phyloP scores from a whole-genome alignment of 2,329 filamentous ascomycete genomes.

The Leptographium procerum region DNA sequence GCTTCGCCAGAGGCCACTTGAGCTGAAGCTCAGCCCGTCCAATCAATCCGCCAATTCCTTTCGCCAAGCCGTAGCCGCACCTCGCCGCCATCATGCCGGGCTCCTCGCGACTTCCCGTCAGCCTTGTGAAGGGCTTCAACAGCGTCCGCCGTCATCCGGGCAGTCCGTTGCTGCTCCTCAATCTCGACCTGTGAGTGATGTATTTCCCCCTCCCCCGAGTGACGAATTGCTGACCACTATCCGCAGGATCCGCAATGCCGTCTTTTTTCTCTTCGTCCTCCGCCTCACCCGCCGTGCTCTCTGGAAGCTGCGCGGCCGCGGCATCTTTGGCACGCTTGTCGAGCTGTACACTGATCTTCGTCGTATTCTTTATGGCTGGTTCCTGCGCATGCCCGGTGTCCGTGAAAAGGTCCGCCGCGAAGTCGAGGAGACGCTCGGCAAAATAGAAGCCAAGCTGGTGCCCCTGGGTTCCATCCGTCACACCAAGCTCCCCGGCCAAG shows the following conservation, averaged over 20 bases:
- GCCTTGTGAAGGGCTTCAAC: conserved; percentile 55
- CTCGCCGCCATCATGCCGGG: conserved; percentile 41
- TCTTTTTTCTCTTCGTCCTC: conserved; percentile 81
- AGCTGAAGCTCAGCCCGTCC: background rate
- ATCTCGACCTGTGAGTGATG: conserved; percentile 55
- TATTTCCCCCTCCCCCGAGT: too few species aligned
- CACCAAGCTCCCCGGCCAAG: conserved; percentile 67
- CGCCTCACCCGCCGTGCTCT: conserved; percentile 71
- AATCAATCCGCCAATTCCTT: background rate
- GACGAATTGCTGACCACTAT: background rate
- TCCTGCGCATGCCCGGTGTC: conserved; percentile 78
- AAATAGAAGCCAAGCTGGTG: conserved; percentile 75
- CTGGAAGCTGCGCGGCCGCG: conserved; percentile 81
- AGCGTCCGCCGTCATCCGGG: conserved; percentile 46
- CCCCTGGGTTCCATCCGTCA: conserved; percentile 57
- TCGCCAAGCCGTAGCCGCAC: background rate
- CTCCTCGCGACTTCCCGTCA: conserved; percentile 59
- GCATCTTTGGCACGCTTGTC: conserved; percentile 64
- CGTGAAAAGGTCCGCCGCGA: conserved; percentile 77
- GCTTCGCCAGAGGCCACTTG: background rate
- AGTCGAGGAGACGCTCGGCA: conserved; percentile 65
- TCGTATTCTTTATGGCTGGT: conserved; percentile 69
- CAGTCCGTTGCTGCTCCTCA: conserved; percentile 48
- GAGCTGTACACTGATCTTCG: conserved; percentile 63
- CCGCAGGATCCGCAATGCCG: conserved; percentile 64